Conservation (phyloP, 306 rosid species). For the Rosa multiflora region DNA sequence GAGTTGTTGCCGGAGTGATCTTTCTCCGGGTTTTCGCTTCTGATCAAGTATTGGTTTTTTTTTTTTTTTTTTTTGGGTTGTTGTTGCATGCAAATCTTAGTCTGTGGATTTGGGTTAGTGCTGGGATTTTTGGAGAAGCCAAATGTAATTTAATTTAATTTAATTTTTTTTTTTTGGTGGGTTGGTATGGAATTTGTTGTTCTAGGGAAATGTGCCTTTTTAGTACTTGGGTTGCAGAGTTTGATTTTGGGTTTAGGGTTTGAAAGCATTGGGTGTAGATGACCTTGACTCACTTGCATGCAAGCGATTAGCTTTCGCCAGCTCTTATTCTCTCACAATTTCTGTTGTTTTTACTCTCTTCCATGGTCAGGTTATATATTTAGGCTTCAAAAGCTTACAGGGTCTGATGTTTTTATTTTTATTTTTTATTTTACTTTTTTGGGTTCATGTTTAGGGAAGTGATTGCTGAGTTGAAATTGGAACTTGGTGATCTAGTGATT, state of each 20-base stretch:
- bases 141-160: background rate
- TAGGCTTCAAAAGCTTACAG: background rate
- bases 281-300: conserved; percentile 13
- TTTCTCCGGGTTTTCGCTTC: background rate
- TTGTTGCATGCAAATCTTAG: conserved; percentile 25
- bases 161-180: background rate
- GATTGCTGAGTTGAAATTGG: background rate
- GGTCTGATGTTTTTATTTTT: background rate
- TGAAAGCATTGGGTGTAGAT: conserved; percentile 8
- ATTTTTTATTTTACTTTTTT: background rate
- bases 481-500: background rate
- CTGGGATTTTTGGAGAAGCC: background rate
- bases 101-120: conserved; percentile 9
- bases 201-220: conserved; percentile 7
- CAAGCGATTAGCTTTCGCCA: background rate
- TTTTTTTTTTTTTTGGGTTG: background rate
- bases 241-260: conserved; percentile 25
- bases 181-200: background rate
- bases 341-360: too few species aligned
- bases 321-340: background rate
- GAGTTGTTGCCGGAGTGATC: conserved; percentile 7
- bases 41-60: background rate
- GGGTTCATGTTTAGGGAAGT: background rate
- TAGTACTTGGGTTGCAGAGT: background rate
- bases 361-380: too few species aligned